A percentile compares a stretch with the other conserved stretches of the same genome.
Conservation (phyloP, 805 yeast genomes). For the Starmera caribaea region DNA sequence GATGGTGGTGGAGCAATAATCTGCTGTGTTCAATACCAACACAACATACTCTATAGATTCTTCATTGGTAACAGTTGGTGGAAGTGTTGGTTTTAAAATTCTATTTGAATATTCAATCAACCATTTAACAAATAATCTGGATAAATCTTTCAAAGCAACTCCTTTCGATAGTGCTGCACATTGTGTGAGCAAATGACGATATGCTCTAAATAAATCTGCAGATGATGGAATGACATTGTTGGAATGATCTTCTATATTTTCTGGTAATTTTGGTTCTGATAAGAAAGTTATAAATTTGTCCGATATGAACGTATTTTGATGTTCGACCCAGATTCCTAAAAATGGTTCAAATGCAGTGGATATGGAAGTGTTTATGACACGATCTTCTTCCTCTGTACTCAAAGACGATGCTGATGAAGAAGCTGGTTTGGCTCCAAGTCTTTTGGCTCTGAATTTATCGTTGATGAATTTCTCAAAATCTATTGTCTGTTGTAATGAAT, state of each 20-base stretch:
- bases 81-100: conserved; percentile 39
- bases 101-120: conserved; percentile 47
- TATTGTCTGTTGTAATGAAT: conserved; percentile 62
- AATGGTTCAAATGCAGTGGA: conserved; percentile 79
- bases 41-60: conserved; percentile 64
- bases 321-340: conserved; percentile 73
- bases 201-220: conserved; percentile 74
- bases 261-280: conserved; percentile 44
- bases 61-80: conserved; percentile 33
- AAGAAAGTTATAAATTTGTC: conserved; percentile 57
- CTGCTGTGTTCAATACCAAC: conserved; percentile 77
- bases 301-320: conserved; percentile 61
- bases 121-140: conserved; percentile 56
- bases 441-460: conserved; percentile 37
- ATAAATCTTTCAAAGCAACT: conserved; percentile 31
- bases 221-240: conserved; percentile 76
- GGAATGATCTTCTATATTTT: conserved; percentile 33
- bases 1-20: conserved; percentile 73
- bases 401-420: neutral
- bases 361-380: conserved; percentile 26
- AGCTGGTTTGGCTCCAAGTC: neutral
- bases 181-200: conserved; percentile 65
- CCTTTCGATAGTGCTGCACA: conserved; percentile 45
- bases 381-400: neutral
- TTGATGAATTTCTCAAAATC: conserved; percentile 76